phyloP scores from a whole-genome alignment of 495 filamentous ascomycete species.

The Hyaloscypha finlandica region DNA sequence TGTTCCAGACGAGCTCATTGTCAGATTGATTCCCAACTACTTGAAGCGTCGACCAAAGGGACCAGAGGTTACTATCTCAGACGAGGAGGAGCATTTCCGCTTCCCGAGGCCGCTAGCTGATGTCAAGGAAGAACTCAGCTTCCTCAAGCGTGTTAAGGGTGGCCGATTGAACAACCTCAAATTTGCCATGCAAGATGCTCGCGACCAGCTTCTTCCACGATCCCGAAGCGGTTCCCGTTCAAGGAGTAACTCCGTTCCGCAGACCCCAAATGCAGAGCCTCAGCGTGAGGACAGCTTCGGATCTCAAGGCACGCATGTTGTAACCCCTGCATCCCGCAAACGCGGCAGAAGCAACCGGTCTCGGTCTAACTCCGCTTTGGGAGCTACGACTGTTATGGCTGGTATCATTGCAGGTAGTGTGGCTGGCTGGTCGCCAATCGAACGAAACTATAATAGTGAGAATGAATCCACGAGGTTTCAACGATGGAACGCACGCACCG shows the following conservation, averaged over 20 bases:
- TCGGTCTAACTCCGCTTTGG: conserved; percentile 83
- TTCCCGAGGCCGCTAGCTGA: conserved; percentile 75
- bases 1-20: conserved; percentile 62
- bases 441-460: conserved; percentile 49
- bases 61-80: conserved; percentile 63
- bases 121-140: conserved; percentile 77
- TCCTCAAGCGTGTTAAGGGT: conserved; percentile 88
- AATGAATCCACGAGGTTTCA: conserved; percentile 52
- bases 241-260: conserved; percentile 67
- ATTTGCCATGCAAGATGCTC: conserved; percentile 80
- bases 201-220: conserved; percentile 68
- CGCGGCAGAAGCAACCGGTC: conserved; percentile 71
- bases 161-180: conserved; percentile 86
- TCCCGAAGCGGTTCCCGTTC: conserved; percentile 76
- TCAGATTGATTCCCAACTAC: conserved; percentile 65
- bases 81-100: conserved; percentile 71
- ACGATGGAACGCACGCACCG: conserved; percentile 42
- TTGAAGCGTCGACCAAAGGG: conserved; percentile 64
- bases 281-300: conserved; percentile 44
- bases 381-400: conserved; percentile 82
- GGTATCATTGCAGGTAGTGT: conserved; percentile 87
- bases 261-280: conserved; percentile 65
- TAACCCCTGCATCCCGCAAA: conserved; percentile 73
- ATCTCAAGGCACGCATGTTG: conserved; percentile 37
- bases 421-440: conserved; percentile 85